These are phyloP conservation scores for Sarocladiaceae sp. DNA, from an alignment of 2,329 filamentous ascomycete species.

Conservation along the genomic window DNA sequence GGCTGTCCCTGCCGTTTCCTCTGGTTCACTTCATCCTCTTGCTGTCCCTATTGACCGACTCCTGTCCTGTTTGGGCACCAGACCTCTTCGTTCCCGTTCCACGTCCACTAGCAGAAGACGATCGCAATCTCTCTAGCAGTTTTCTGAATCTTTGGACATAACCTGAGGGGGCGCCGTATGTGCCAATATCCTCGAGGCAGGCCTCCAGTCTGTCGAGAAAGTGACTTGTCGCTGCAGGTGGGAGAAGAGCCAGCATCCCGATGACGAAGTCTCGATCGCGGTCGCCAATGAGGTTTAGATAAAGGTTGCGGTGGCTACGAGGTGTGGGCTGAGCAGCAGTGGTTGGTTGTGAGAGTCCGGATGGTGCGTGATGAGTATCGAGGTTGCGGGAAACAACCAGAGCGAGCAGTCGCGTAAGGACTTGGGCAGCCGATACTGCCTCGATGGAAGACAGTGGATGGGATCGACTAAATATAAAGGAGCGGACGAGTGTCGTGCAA, in stretches of 20 bases:
- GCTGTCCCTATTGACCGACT: slow-evolving; percentile 19
- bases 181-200: slow-evolving; percentile 25
- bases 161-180: slow-evolving; percentile 23
- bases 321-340: neutral
- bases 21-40: slow-evolving; percentile 28
- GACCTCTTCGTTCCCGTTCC: slow-evolving; percentile 25
- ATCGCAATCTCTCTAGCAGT: slow-evolving; percentile 25
- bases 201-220: slow-evolving; percentile 33
- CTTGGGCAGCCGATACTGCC: slow-evolving; percentile 37
- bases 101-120: slow-evolving; percentile 17
- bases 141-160: slow-evolving; percentile 30
- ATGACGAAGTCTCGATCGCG: slow-evolving; percentile 38
- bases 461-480: slow-evolving; percentile 32
- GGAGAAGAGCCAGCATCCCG: slow-evolving; percentile 35
- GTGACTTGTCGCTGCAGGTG: slow-evolving; percentile 34
- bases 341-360: too few relatives aligned
- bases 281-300: slow-evolving; percentile 40
- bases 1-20: neutral
- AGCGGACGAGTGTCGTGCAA: slow-evolving; percentile 35
- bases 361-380: neutral
- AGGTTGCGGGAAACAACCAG: slow-evolving; percentile 34
- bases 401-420: slow-evolving; percentile 41
- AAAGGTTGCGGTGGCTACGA: slow-evolving; percentile 35
- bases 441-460: slow-evolving; percentile 31
- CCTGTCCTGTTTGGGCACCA: slow-evolving; percentile 10